Percentiles rank a stretch among this genome's conserved stretches.
These are phyloP conservation scores for Colletotrichum graminicola DNA, from an alignment of 2,329 filamentous ascomycete genomes.

Conservation along the genomic window DNA sequence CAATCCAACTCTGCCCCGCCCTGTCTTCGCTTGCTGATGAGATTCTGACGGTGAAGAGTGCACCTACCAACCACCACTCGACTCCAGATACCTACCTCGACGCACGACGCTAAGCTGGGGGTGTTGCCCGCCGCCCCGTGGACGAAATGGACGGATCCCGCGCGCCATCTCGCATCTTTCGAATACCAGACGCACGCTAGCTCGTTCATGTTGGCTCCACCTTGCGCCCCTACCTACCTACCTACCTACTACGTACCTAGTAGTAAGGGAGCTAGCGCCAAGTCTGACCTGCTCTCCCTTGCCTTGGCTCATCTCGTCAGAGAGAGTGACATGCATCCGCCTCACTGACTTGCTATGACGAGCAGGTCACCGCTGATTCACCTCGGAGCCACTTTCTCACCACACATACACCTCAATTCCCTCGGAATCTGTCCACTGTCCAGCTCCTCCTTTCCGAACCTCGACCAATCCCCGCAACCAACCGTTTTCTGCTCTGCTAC, in stretches of 20 bases:
- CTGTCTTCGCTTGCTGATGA: conserved; percentile 22
- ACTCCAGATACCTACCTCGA: not conserved
- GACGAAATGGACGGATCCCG: conserved; percentile 27
- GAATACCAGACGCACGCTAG: not conserved
- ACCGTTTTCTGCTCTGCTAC: not conserved
- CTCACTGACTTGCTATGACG: conserved; percentile 24
- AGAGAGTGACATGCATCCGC: conserved; percentile 35
- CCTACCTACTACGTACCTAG: too few relatives aligned
- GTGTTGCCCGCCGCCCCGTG: not conserved
- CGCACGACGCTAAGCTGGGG: not conserved
- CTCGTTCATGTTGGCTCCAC: too few relatives aligned
- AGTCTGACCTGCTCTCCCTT: conserved; percentile 11
- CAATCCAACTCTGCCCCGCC: conserved; percentile 11
- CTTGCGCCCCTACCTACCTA: too few relatives aligned
- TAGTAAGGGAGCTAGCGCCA: not conserved
- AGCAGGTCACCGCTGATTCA: conserved; percentile 41
- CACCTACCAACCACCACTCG: not conserved
- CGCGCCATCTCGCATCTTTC: conserved; percentile 31
- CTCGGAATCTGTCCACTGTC: conserved; percentile 14
- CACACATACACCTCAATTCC: not conserved
- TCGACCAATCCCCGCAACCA: conserved; percentile 1
- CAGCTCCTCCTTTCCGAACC: not conserved
- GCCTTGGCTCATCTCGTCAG: conserved; percentile 27
- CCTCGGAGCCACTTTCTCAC: not conserved
- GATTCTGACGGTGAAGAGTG: conserved; percentile 6